Evolutionary conservation across 75 land plant genomes (phyloP).

Genomic region (Adiantum capillusveneris): DNA sequence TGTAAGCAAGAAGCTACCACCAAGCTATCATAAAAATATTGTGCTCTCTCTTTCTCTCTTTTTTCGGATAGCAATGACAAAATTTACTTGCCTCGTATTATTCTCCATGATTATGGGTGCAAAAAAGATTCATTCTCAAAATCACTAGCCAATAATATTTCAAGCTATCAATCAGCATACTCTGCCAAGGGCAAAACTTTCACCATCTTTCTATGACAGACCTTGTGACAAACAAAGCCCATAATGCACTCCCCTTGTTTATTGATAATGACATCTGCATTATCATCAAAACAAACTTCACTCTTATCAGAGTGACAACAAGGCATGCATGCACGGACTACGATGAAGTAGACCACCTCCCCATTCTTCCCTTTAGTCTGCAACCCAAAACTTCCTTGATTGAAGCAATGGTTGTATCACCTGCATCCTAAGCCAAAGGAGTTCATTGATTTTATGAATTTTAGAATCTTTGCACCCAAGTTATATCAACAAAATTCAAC

Average conservation of each 20-base stretch:
- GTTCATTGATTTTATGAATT: conserved; percentile 73
- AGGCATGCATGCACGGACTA: conserved; percentile 90
- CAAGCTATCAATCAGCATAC: conserved; percentile 71
- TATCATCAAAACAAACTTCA: conserved; percentile 84
- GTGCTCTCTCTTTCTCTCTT: too few relatives aligned
- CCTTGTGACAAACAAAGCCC: conserved; percentile 91
- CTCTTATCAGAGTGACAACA: conserved; percentile 75
- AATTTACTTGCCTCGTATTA: too few relatives aligned
- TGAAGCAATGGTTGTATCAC: conserved; percentile 87
- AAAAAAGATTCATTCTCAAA: too few relatives aligned
- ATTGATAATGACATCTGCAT: conserved; percentile 84
- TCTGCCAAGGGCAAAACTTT: conserved; percentile 82
- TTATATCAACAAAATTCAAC: conserved; percentile 86
- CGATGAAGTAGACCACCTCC: conserved; percentile 75
- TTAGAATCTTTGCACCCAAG: conserved; percentile 81
- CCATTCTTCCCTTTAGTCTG: too few relatives aligned
- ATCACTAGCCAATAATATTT: too few relatives aligned
- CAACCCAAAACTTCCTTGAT: conserved; percentile 91
- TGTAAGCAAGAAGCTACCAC: too few relatives aligned
- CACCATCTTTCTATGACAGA: conserved; percentile 66
- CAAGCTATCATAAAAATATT: too few relatives aligned
- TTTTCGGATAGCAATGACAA: too few relatives aligned
- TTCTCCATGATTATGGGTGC: too few relatives aligned
- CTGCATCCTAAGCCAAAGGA: conserved; percentile 52
- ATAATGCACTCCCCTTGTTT: conserved; percentile 91